Conservation (phyloP, 1,284 basidiomycete species). For the Boletus calvinii region DNA sequence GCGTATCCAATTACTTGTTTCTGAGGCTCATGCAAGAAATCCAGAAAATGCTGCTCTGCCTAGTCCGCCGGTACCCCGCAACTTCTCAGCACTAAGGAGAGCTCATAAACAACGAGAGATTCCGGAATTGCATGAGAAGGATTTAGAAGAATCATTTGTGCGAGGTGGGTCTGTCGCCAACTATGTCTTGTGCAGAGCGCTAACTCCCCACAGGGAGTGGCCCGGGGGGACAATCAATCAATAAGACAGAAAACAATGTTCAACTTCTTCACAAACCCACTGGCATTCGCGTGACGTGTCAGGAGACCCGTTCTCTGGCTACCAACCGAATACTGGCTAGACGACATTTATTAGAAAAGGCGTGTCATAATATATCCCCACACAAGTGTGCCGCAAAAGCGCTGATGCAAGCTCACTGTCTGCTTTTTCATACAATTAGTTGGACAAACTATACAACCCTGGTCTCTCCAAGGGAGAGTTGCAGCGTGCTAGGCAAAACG, state of each 20-base stretch:
- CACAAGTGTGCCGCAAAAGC: constrained; percentile 11
- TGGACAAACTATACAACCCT: constrained; percentile 70
- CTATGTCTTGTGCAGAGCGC: background rate
- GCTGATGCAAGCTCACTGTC: constrained; percentile 18
- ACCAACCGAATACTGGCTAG: constrained; percentile 72
- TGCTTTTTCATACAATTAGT: constrained; percentile 38
- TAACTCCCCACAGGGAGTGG: constrained; percentile 58
- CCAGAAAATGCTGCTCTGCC: constrained; percentile 45
- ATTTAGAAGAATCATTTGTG: constrained; percentile 75
- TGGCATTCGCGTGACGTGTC: constrained; percentile 73
- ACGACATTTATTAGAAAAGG: constrained; percentile 67
- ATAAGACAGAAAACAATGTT: constrained; percentile 83
- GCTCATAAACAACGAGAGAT: constrained; percentile 58
- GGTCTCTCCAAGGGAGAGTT: constrained; percentile 72
- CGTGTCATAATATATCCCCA: constrained; percentile 37
- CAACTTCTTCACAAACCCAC: constrained; percentile 78
- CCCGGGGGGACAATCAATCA: constrained; percentile 82
- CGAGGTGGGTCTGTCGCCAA: constrained; percentile 50
- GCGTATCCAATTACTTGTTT: constrained; percentile 17
- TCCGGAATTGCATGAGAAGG: constrained; percentile 68
- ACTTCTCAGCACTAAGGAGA: constrained; percentile 69
- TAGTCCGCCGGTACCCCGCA: constrained; percentile 34
- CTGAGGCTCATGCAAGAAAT: constrained; percentile 36
- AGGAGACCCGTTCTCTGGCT: constrained; percentile 73
- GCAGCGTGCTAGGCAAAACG: constrained; percentile 63